These are phyloP conservation scores for Rhodotorula sp. DNA, from an alignment of 1,284 basidiomycete species.

Conservation along the genomic window DNA sequence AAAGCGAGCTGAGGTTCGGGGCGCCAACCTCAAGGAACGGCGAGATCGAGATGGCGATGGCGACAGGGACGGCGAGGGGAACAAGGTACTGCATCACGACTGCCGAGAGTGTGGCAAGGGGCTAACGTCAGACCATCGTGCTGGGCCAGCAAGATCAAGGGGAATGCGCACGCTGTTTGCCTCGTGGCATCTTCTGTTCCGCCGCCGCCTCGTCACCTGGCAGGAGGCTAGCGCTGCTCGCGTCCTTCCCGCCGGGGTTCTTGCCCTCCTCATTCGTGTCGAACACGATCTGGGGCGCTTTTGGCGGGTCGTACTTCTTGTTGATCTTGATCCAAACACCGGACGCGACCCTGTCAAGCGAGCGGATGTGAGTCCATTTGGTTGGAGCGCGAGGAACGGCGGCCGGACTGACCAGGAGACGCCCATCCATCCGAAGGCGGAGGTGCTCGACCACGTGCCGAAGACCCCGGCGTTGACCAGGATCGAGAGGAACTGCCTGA, in stretches of 20 bases:
- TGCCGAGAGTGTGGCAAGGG: not conserved
- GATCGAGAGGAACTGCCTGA: conserved; percentile 45
- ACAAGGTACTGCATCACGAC: conserved; percentile 25
- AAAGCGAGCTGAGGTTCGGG: not conserved
- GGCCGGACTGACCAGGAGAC: conserved; percentile 26
- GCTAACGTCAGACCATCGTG: too few species aligned
- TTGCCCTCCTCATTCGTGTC: conserved; percentile 8
- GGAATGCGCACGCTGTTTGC: conserved; percentile 5
- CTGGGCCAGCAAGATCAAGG: not conserved
- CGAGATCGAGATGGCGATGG: conserved; percentile 13
- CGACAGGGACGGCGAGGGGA: conserved; percentile 16
- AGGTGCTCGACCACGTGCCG: conserved; percentile 41
- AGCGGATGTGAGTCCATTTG: not conserved
- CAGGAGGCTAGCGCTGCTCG: conserved; percentile 1
- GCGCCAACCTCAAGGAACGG: not conserved
- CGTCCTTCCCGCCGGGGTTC: conserved; percentile 1
- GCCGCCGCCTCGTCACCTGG: not conserved
- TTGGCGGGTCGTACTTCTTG: conserved; percentile 32
- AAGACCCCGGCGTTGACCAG: conserved; percentile 41
- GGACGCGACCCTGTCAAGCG: conserved; percentile 22
- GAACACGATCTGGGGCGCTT: conserved; percentile 7
- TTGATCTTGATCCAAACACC: conserved; percentile 43
- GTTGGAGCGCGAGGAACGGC: too few species aligned
- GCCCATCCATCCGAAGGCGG: conserved; percentile 35
- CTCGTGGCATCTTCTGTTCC: not conserved